A percentile compares a stretch with the other conserved stretches of the same genome.
Evolutionary conservation across 1,284 basidiomycete species (phyloP).

Genomic region (Austroboletus niveus): DNA sequence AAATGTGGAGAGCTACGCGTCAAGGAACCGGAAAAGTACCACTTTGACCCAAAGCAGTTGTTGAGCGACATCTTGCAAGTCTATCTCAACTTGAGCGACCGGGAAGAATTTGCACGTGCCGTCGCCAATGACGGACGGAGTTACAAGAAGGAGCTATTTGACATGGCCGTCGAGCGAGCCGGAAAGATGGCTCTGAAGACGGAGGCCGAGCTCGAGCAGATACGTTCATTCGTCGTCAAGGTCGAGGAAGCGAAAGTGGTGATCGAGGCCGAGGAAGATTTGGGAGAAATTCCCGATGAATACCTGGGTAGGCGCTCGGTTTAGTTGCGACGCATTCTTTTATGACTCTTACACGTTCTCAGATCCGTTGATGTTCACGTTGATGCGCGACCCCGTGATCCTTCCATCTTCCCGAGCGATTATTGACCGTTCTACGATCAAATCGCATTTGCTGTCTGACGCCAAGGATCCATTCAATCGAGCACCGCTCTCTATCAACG

Average conservation of each 20-base stretch:
- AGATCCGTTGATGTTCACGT: slow-evolving; percentile 91
- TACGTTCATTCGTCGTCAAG: slow-evolving; percentile 73
- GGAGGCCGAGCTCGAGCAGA: slow-evolving; percentile 74
- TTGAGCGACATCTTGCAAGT: slow-evolving; percentile 90
- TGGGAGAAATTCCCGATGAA: slow-evolving; percentile 94
- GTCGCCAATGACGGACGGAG: slow-evolving; percentile 93
- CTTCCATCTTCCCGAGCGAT: slow-evolving; percentile 82
- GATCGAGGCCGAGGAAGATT: slow-evolving; percentile 87
- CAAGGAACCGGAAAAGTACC: slow-evolving; percentile 84
- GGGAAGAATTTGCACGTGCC: slow-evolving; percentile 80
- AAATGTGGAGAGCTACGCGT: slow-evolving; percentile 83
- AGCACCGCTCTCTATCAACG: slow-evolving; percentile 73
- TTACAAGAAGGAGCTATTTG: slow-evolving; percentile 85
- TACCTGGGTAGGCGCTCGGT: slow-evolving; percentile 68
- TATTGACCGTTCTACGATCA: slow-evolving; percentile 92
- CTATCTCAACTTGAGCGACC: slow-evolving; percentile 86
- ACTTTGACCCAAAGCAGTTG: slow-evolving; percentile 84
- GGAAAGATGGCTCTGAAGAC: slow-evolving; percentile 72
- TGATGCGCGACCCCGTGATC: slow-evolving; percentile 96
- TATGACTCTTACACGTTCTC: background rate
- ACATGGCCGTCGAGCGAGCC: slow-evolving; percentile 74
- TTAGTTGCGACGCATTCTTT: background rate
- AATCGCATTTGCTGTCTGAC: slow-evolving; percentile 91
- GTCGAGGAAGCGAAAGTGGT: slow-evolving; percentile 82
- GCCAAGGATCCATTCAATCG: slow-evolving; percentile 91